Conservation (phyloP, 306 rosid genomes). For the Begonia loranthoides region DNA sequence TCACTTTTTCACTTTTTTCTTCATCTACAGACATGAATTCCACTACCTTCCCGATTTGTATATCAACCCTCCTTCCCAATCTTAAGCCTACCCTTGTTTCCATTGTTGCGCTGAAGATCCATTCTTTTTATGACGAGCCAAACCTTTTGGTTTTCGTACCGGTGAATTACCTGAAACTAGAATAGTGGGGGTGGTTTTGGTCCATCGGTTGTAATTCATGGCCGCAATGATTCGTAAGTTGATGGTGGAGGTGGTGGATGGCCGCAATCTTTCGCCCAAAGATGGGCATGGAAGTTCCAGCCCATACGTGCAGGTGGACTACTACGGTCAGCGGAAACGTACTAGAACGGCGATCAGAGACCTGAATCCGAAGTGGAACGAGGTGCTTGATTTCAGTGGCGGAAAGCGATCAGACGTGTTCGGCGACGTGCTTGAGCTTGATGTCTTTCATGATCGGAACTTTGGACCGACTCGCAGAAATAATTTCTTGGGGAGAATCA, state of each 20-base stretch:
- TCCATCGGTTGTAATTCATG: constrained; percentile 10
- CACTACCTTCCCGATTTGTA: constrained; percentile 2
- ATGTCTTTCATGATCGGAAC: constrained; percentile 45
- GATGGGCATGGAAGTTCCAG: constrained; percentile 79
- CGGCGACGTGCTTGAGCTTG: constrained; percentile 53
- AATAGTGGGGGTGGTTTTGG: too few relatives aligned
- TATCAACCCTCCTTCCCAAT: too few relatives aligned
- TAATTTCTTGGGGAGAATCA: constrained; percentile 53
- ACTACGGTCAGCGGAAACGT: constrained; percentile 52
- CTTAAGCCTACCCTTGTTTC: too few relatives aligned
- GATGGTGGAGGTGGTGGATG: constrained; percentile 67
- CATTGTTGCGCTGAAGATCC: too few relatives aligned
- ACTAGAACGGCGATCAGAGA: constrained; percentile 33
- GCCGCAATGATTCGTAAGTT: constrained; percentile 28
- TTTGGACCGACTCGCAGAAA: constrained; percentile 42
- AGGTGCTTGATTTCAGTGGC: constrained; percentile 48
- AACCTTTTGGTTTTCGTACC: too few relatives aligned
- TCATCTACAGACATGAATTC: constrained; percentile 15
- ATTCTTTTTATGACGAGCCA: too few relatives aligned
- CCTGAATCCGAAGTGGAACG: constrained; percentile 70
- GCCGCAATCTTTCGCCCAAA: constrained; percentile 58
- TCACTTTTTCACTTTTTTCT: constrained; percentile 8
- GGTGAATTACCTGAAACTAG: too few relatives aligned
- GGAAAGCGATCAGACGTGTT: constrained; percentile 38
- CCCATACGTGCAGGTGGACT: constrained; percentile 58